Conservation (phyloP, 306 rosid genomes). For the Neltuma alba region DNA sequence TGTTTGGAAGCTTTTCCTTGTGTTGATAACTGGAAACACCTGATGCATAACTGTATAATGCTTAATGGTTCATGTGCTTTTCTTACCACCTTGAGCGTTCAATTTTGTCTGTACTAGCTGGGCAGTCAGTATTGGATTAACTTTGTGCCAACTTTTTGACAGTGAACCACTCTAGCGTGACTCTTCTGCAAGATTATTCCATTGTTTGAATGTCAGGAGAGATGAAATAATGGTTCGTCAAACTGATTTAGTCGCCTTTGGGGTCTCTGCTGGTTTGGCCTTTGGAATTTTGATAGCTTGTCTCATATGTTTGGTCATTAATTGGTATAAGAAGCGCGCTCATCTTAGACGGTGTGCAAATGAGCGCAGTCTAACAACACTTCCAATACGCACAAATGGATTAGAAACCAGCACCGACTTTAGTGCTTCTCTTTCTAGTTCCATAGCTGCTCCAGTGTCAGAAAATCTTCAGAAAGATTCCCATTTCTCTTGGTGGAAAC, state of each 20-base stretch:
- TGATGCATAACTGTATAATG: background rate
- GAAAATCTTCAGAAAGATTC: slow-evolving; percentile 46
- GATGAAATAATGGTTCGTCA: slow-evolving; percentile 55
- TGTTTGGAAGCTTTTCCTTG: background rate
- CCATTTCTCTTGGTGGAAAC: slow-evolving; percentile 52
- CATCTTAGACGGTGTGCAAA: slow-evolving; percentile 50
- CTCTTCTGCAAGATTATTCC: slow-evolving; percentile 28
- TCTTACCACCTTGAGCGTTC: background rate
- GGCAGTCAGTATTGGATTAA: slow-evolving; percentile 16
- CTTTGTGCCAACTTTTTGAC: slow-evolving; percentile 22
- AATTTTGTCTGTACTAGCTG: background rate
- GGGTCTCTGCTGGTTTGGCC: slow-evolving; percentile 72
- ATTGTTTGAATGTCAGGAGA: slow-evolving; percentile 36
- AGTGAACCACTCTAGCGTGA: slow-evolving; percentile 7
- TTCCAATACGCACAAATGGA: slow-evolving; percentile 72
- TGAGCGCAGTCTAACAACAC: slow-evolving; percentile 47
- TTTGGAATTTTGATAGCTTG: slow-evolving; percentile 65
- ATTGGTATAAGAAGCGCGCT: slow-evolving; percentile 61
- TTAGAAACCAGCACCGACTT: slow-evolving; percentile 59
- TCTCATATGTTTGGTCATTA: slow-evolving; percentile 48
- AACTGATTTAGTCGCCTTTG: slow-evolving; percentile 58
- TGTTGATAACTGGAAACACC: background rate
- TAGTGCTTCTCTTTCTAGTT: slow-evolving; percentile 60
- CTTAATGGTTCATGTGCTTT: background rate
- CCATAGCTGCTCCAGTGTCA: slow-evolving; percentile 39